These are phyloP conservation scores for Flaveria bidentis DNA, from an alignment of 129 eudicot species.

Conservation along the genomic window DNA sequence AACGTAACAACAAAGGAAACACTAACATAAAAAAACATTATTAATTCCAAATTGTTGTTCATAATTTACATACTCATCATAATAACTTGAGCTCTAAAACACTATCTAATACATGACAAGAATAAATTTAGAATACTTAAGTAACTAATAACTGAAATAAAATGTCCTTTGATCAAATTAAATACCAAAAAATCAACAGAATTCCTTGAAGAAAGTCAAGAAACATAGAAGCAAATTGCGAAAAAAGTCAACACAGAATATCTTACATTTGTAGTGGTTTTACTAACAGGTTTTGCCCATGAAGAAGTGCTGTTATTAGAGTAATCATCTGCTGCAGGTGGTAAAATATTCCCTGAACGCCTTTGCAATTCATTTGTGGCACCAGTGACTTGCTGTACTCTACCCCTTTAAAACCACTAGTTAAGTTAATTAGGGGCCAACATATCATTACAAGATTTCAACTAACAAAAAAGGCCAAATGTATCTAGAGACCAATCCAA, in stretches of 20 bases:
- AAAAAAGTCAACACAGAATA: conserved; percentile 20
- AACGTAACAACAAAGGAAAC: neutral
- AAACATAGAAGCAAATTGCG: neutral
- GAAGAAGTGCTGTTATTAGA: conserved; percentile 55
- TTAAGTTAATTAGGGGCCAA: conserved; percentile 38
- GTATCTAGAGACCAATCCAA: conserved; percentile 9
- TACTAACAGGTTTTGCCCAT: conserved; percentile 58
- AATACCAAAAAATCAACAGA: neutral
- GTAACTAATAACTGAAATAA: neutral
- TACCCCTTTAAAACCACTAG: conserved; percentile 56
- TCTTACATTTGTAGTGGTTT: conserved; percentile 83
- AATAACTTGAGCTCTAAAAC: conserved; percentile 3
- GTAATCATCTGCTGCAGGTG: conserved; percentile 91
- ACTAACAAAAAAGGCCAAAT: conserved; percentile 15
- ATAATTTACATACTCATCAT: conserved; percentile 7
- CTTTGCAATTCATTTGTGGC: conserved; percentile 67
- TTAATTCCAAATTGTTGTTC: neutral
- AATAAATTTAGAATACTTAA: conserved; percentile 7
- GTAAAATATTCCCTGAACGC: conserved; percentile 76
- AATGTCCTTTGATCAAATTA: conserved; percentile 1
- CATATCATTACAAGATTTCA: conserved; percentile 21
- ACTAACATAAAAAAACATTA: neutral
- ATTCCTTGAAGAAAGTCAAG: neutral
- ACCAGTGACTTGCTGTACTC: conserved; percentile 85
- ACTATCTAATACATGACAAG: neutral